Evolutionary conservation across 495 filamentous ascomycete genomes (phyloP), one percentile per base, ranked within the genome.

Genomic region (Podospora conica): DNA sequence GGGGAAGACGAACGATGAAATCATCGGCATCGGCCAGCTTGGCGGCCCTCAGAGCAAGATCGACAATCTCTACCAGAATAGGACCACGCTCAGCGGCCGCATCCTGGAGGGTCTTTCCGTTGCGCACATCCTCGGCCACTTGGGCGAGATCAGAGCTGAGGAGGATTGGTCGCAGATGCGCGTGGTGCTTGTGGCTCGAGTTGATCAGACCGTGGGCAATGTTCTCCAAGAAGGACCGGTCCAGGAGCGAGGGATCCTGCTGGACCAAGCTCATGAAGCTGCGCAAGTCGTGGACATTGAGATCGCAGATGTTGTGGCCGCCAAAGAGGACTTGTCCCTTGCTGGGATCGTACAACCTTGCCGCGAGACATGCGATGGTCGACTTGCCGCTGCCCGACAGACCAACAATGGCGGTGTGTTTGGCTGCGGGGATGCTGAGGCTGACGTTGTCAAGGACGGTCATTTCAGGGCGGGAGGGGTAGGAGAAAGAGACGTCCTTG

Each of bases 351-450:
- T 85, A 85, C 57, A 63, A 40, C 8, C 61, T 27, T 10, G 61
- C 31, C 4, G 88, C 72, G 10, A 90, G 71, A 9, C 81, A 81
- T 0, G 83, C 83, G 28, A 90, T 79, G 8, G 88, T 91, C 3
- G 86, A 89, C 69, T 92, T 92, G n/a, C 89, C 89, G 65, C 84
- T 86, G 22, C 89, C 89, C 15, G 88, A 90, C 11, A 87, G 75
- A 18, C 89, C 89, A 8, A 91, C 86, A 53, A 92, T 81, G 1
- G 87, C 88, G 1, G 88, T 88, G 40, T 81, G 78, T 66, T 87
- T 84, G 53, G 82, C 83, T 3, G 84, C 79, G 9, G 83, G 81
- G 24, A 87, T 77, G 6, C 71, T 72, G 18, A 89, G 71, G 20
- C 72, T 78, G 29, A 90, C 73, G 12, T 78, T 69, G 25, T 83